Percentiles rank a stretch among this genome's conserved stretches.
phyloP scores from a whole-genome alignment of 2,329 filamentous ascomycete genomes.

The Diplodia intermedia region DNA sequence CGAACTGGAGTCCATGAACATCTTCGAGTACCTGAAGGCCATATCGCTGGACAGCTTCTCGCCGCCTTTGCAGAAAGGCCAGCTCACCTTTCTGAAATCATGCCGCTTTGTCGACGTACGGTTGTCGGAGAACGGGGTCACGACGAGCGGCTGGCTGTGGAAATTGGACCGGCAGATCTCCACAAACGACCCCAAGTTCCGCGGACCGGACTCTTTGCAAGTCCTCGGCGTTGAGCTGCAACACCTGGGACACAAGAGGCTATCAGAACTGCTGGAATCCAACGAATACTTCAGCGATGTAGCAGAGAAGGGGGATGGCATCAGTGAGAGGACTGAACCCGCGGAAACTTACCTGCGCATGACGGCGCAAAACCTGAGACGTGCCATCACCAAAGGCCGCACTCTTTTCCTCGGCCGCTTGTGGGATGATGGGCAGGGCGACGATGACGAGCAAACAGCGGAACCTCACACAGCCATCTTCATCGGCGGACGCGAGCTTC shows the following conservation, averaged over 20 bases:
- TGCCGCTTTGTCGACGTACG: slow-evolving; percentile 32
- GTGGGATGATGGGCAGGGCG: not conserved
- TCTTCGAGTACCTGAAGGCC: slow-evolving; percentile 32
- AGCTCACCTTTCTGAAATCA: slow-evolving; percentile 34
- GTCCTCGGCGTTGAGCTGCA: not conserved
- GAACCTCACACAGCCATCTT: not conserved
- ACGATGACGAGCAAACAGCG: not conserved
- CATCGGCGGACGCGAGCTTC: not conserved
- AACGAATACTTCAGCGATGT: not conserved
- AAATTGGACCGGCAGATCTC: slow-evolving; percentile 28
- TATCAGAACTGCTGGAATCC: not conserved
- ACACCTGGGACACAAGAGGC: not conserved
- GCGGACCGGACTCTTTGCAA: not conserved
- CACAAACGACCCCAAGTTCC: not conserved
- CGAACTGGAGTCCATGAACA: not conserved
- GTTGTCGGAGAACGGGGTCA: slow-evolving; percentile 31
- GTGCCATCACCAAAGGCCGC: not conserved
- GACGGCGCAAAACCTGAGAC: slow-evolving; percentile 1
- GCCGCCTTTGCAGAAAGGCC: slow-evolving; percentile 19
- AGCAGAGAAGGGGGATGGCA: not conserved
- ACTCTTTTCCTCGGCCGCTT: slow-evolving; percentile 11
- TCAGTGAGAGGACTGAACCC: not conserved
- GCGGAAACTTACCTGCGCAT: slow-evolving; percentile 1
- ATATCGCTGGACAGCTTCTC: slow-evolving; percentile 27
- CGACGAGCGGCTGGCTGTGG: slow-evolving; percentile 33